These are phyloP conservation scores for Pseudisothecium myosuroides DNA, from an alignment of 225 moss, liverwort and hornwort genomes.

Conservation along the genomic window DNA sequence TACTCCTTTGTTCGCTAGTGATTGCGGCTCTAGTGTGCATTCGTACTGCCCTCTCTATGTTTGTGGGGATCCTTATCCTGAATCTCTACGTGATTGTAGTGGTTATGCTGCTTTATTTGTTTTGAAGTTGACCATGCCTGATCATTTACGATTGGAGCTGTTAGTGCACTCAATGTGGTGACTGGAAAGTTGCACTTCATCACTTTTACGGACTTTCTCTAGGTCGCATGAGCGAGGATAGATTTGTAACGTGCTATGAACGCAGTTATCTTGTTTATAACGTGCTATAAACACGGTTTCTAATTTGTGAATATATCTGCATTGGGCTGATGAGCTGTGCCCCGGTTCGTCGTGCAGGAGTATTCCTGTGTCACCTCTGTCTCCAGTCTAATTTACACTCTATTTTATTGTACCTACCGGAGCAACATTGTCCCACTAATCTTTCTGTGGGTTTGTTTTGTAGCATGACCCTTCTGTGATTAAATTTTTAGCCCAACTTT, in stretches of 20 bases:
- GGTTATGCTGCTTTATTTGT: constrained; percentile 9
- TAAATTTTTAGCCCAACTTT: neutral
- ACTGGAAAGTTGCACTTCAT: neutral
- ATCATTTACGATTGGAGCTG: neutral
- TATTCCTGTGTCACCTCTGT: neutral
- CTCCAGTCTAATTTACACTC: neutral
- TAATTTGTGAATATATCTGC: neutral
- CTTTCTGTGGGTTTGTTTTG: constrained; percentile 10
- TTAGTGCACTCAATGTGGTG: neutral
- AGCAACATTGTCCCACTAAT: neutral
- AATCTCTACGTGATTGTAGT: constrained; percentile 12
- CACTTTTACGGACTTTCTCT: neutral
- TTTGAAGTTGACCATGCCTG: constrained; percentile 10
- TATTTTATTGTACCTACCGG: neutral
- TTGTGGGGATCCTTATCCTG: neutral
- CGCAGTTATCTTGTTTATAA: neutral
- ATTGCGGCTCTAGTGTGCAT: neutral
- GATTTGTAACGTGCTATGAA: neutral
- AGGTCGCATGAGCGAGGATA: neutral
- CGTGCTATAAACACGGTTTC: neutral
- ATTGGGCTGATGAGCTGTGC: neutral
- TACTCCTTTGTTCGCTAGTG: neutral
- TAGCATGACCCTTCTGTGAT: constrained; percentile 6
- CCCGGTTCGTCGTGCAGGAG: neutral
- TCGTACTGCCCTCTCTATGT: neutral